Evolutionary conservation across 257 asterid genomes (phyloP), one percentile per base, ranked within the genome.

Genomic region (Coffea eugenioides): DNA sequence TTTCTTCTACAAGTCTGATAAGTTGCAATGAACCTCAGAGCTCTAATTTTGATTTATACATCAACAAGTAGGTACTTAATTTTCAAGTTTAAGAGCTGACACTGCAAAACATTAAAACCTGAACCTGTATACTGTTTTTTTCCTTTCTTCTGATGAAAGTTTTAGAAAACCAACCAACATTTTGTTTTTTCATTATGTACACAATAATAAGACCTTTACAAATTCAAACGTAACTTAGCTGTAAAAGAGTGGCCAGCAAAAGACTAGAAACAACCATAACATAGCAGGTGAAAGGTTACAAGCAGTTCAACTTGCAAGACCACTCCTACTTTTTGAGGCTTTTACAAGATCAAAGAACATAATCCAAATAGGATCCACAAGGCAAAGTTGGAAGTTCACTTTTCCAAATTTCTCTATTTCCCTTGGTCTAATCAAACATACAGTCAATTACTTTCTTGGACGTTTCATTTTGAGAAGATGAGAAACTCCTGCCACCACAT

Each of bases 401-500:
- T 62, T 41, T 13, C 25, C 13, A 15, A 43, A 16, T 15, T 54
- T 54, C 21, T 54, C 59, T 54, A 2, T 54, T 54, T 54, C 59
- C 21, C 21, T 54, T 48, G 9, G 61, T 72, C 18, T 15, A 54
- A 36, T 69, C 16, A 12, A 67, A 43, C 25, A 27, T 20, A 71
- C 6, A 2, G 21, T 3, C 61, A 66, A 8, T 73, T 20, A 36
- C 62, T 27, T 27, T 27, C 27, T 75, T 12, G 91, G 90, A 56
- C 86, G 87, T 80, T 84, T 91, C 79, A 85, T 80, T 79, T 89
- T 91, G 81, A 94, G 94, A 81, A 94, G 95, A 87, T 94, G 94
- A 52, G 97, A 90, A 81, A 94, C 86, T 14, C 93, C 98, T 3
- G 98, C 97, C 6, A 92, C 85, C 6, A 94, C 95, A 77, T 91